A percentile compares a stretch with the other conserved stretches of the same genome.
Conservation (phyloP, 1,139 yeast genomes). For the Nematodospora anomalae region DNA sequence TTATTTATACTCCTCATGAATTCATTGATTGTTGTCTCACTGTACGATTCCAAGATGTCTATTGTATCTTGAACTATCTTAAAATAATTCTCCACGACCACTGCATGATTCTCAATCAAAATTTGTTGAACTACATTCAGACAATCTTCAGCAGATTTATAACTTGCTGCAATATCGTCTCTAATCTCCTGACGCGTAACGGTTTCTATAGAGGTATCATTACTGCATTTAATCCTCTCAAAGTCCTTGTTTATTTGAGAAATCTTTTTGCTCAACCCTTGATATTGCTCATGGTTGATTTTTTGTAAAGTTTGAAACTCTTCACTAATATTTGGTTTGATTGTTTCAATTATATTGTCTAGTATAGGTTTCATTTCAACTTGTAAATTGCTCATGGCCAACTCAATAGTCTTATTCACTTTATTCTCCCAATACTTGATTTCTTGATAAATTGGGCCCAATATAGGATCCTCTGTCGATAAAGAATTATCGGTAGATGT, state of each 20-base stretch:
- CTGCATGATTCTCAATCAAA: conserved; percentile 36
- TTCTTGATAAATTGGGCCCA: conserved; percentile 27
- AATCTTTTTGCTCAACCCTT: conserved; percentile 46
- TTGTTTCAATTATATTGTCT: conserved; percentile 27
- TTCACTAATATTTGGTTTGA: conserved; percentile 39
- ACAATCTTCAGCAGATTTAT: conserved; percentile 34
- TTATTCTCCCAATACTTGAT: conserved; percentile 34
- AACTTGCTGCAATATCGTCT: conserved; percentile 44
- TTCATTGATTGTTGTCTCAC: conserved; percentile 63
- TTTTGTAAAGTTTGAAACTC: conserved; percentile 43
- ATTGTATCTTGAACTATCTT: conserved; percentile 52
- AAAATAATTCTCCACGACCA: conserved; percentile 38
- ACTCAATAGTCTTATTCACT: conserved; percentile 41
- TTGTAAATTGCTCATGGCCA: conserved; percentile 44
- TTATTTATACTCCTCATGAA: conserved; percentile 40
- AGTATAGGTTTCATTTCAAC: conserved; percentile 41
- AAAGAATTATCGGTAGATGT: conserved; percentile 13
- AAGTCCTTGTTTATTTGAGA: conserved; percentile 50
- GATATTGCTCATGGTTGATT: conserved; percentile 45
- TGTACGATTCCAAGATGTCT: conserved; percentile 69
- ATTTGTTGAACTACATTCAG: conserved; percentile 33
- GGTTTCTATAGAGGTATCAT: conserved; percentile 29
- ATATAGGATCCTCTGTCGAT: conserved; percentile 13
- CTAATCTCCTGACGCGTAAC: conserved; percentile 62
- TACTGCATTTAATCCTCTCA: conserved; percentile 42